These are phyloP conservation scores for Zychaea mexicana DNA, from an alignment of 371 early-diverging fungal genomes.

Conservation along the genomic window DNA sequence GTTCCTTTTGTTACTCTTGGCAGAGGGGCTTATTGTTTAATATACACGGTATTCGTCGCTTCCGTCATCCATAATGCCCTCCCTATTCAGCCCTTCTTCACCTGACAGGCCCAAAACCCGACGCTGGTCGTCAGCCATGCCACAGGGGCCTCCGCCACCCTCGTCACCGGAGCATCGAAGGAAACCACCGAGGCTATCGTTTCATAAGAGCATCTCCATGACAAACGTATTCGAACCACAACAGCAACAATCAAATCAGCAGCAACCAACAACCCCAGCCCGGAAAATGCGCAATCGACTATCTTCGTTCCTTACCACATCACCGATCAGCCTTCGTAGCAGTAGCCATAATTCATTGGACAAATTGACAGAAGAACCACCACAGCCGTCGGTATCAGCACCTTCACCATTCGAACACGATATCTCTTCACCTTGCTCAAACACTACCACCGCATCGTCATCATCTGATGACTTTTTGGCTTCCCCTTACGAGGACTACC, in stretches of 20 bases:
- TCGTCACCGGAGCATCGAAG: background rate
- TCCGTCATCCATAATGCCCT: background rate
- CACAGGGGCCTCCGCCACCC: background rate
- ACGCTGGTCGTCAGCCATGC: conserved; percentile 3
- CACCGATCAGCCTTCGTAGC: background rate
- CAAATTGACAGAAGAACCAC: background rate
- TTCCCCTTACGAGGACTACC: background rate
- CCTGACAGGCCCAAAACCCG: background rate
- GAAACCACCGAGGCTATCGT: conserved; percentile 3
- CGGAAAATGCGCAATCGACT: conserved; percentile 4
- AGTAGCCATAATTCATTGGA: background rate
- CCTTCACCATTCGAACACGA: too few species aligned
- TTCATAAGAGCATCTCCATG: conserved; percentile 1
- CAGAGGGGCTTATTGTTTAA: background rate
- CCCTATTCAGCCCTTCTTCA: background rate
- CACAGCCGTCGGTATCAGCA: background rate
- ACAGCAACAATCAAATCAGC: background rate
- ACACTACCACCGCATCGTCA: background rate
- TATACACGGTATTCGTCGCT: background rate
- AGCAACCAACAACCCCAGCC: background rate
- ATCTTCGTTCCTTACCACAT: conserved; percentile 1
- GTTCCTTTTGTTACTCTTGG: background rate
- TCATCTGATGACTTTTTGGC: background rate
- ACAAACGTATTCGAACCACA: background rate
- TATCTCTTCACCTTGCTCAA: background rate